Conservation (phyloP, 768 basidiomycete species). For the Pleurotus tuber-regium region DNA sequence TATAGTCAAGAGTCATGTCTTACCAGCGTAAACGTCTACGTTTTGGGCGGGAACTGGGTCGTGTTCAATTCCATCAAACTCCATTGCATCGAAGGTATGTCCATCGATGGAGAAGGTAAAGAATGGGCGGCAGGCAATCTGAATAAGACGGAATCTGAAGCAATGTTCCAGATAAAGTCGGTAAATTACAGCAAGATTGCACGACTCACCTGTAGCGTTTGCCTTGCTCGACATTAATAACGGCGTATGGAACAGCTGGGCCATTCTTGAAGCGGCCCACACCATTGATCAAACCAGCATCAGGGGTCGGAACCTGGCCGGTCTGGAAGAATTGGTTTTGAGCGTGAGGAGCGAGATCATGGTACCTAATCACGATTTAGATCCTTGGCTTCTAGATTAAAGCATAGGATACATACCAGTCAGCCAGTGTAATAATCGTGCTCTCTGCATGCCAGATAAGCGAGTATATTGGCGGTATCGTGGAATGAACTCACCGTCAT, state of each 20-base stretch:
- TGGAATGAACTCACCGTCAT: conserved; percentile 32
- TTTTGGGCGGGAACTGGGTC: conserved; percentile 38
- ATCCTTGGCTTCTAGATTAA: neutral
- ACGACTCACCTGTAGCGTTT: conserved; percentile 45
- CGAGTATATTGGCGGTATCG: no score
- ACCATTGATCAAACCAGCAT: conserved; percentile 49
- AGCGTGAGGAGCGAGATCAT: conserved; percentile 35
- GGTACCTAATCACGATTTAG: conserved; percentile 12
- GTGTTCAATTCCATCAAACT: conserved; percentile 39
- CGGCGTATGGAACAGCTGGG: conserved; percentile 33
- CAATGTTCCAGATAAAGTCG: conserved; percentile 4
- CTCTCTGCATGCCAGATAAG: conserved; percentile 15
- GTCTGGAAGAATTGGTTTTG: conserved; percentile 29
- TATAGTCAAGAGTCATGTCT: neutral
- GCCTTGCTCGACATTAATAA: conserved; percentile 39
- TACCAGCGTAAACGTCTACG: conserved; percentile 40
- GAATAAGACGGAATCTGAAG: conserved; percentile 43
- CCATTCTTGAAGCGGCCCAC: conserved; percentile 39
- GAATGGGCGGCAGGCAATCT: conserved; percentile 44
- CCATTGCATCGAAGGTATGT: conserved; percentile 36
- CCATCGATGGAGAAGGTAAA: conserved; percentile 35
- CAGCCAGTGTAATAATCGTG: conserved; percentile 35
- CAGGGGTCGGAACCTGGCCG: conserved; percentile 28
- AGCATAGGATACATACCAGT: conserved; percentile 21
- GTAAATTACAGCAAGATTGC: neutral